A percentile compares a stretch with the other conserved stretches of the same genome.
phyloP scores from a whole-genome alignment of 164 flowering plant genomes.

The Platanus orientalis region DNA sequence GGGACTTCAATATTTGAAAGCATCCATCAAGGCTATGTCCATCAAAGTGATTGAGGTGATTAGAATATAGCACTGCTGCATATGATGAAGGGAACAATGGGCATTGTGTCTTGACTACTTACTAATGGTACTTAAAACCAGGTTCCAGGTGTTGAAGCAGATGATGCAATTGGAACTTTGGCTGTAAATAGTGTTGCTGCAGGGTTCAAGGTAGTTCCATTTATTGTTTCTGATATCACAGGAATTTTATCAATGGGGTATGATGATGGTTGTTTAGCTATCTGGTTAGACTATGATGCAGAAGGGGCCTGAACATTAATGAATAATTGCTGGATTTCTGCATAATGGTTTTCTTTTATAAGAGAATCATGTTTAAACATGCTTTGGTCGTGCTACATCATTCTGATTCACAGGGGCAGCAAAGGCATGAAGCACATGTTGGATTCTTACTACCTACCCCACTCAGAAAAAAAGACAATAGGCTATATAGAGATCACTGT shows the following conservation, averaged over 20 bases:
- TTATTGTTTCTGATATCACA: neutral
- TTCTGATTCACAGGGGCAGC: too few species aligned
- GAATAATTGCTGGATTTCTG: neutral
- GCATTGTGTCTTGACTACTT: slow-evolving; percentile 3
- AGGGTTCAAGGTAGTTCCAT: slow-evolving; percentile 70
- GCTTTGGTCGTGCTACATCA: too few species aligned
- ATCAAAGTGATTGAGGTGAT: slow-evolving; percentile 91
- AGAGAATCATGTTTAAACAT: too few species aligned
- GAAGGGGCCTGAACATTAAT: neutral
- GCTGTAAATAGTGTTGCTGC: slow-evolving; percentile 73
- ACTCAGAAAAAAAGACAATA: too few species aligned
- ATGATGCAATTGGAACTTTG: slow-evolving; percentile 98
- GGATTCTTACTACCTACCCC: too few species aligned
- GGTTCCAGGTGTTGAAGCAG: slow-evolving; percentile 99
- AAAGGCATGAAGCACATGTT: too few species aligned
- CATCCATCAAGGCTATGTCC: slow-evolving; percentile 90
- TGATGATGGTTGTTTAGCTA: too few species aligned
- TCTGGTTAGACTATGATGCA: too few species aligned
- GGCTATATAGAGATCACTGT: too few species aligned
- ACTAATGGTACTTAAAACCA: slow-evolving; percentile 23
- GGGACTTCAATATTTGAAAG: slow-evolving; percentile 91
- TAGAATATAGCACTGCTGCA: neutral
- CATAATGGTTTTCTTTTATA: too few species aligned
- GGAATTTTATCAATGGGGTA: too few species aligned
- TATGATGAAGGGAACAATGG: neutral